Evolutionary conservation across 257 asterid genomes (phyloP).

Genomic region (Nicotiana knightiana): DNA sequence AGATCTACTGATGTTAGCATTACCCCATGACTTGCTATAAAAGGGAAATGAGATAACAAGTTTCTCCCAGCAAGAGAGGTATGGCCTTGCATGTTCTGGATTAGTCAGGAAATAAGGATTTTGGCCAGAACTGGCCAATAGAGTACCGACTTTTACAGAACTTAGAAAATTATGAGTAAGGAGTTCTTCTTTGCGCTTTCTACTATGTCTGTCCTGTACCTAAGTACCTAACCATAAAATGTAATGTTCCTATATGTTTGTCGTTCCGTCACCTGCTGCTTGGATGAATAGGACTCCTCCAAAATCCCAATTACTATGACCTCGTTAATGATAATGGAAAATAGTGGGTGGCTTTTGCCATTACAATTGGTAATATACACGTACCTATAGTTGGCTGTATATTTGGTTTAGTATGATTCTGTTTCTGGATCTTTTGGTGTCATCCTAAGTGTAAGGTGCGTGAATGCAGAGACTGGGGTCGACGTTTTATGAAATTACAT

Average conservation of each 20-base stretch:
- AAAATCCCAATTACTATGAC: background rate
- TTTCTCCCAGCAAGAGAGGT: background rate
- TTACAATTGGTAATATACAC: background rate
- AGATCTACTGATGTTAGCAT: background rate
- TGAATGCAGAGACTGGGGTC: slow-evolving; percentile 93
- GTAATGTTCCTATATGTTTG: background rate
- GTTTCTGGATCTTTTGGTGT: background rate
- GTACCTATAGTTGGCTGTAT: background rate
- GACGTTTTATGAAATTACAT: slow-evolving; percentile 85
- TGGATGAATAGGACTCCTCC: background rate
- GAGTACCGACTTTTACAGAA: background rate
- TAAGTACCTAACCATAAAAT: background rate
- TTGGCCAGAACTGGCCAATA: background rate
- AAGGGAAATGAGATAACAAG: background rate
- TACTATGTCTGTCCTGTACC: background rate
- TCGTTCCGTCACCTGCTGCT: background rate
- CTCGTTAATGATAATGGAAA: background rate
- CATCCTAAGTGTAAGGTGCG: slow-evolving; percentile 19
- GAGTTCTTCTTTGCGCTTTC: background rate
- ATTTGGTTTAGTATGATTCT: background rate
- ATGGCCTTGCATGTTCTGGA: background rate
- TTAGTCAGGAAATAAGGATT: background rate
- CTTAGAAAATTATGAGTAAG: background rate
- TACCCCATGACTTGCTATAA: background rate
- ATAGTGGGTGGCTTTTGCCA: background rate